These are phyloP conservation scores for Cladosporium halotolerans DNA, from an alignment of 2,329 filamentous ascomycete genomes.

Conservation along the genomic window DNA sequence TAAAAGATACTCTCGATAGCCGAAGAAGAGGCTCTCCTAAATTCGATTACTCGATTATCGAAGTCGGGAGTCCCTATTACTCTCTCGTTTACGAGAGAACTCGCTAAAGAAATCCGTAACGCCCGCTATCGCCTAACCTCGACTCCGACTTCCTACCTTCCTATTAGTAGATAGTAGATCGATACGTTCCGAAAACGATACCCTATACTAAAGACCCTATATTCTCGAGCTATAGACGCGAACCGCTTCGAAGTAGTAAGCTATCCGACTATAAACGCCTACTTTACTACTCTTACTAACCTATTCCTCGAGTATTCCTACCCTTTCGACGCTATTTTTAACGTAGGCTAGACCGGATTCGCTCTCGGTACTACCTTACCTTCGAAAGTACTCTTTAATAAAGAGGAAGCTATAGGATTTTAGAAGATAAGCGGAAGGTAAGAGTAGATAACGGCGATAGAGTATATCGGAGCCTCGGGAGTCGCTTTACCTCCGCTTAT, in stretches of 20 bases:
- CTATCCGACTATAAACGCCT: conserved; percentile 4
- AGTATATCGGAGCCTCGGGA: neutral
- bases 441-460: neutral
- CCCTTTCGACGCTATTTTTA: neutral
- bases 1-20: conserved; percentile 3
- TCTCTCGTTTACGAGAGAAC: conserved; percentile 2
- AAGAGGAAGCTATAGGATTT: neutral
- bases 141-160: conserved; percentile 1
- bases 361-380: neutral
- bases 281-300: conserved; percentile 1
- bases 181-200: conserved; percentile 9
- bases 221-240: conserved; percentile 4
- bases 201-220: conserved; percentile 6
- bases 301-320: conserved; percentile 4
- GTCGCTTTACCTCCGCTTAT: neutral
- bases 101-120: conserved; percentile 10
- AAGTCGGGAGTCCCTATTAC: conserved; percentile 1
- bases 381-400: neutral
- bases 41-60: neutral
- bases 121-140: neutral
- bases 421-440: neutral
- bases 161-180: conserved; percentile 7
- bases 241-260: conserved; percentile 4
- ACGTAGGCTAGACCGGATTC: neutral
- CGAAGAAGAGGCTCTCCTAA: conserved; percentile 3